Evolutionary conservation across 495 filamentous ascomycete genomes (phyloP).

Genomic region (Penicillium manginii): DNA sequence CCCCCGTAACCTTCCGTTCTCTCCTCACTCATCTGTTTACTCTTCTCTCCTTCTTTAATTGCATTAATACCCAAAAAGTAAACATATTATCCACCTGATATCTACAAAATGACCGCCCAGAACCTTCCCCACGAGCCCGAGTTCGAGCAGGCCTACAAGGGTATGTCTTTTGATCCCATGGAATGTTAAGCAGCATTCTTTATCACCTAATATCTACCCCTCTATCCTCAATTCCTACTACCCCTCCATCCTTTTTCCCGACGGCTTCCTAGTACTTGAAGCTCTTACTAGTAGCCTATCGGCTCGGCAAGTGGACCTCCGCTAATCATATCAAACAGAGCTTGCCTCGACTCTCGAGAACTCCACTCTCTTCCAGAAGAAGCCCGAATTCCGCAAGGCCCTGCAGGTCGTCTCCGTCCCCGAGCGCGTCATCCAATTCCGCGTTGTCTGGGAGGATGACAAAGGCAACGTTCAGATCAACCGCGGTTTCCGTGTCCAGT

Average conservation of each 20-base stretch:
- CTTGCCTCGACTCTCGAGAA: conserved; percentile 92
- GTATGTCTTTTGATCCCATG: conserved; percentile 49
- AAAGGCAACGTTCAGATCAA: conserved; percentile 87
- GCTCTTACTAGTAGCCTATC: conserved; percentile 11
- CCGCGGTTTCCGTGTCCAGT: conserved; percentile 96
- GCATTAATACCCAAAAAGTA: conserved; percentile 11
- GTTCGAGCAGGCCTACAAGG: conserved; percentile 98
- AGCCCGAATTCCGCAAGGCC: conserved; percentile 92
- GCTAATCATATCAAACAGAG: conserved; percentile 59
- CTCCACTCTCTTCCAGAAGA: conserved; percentile 88
- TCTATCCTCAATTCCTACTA: not conserved
- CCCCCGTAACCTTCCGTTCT: conserved; percentile 15
- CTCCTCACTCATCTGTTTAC: conserved; percentile 20
- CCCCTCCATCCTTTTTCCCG: conserved; percentile 14
- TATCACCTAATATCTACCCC: not conserved
- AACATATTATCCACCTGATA: conserved; percentile 2
- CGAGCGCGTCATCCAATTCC: conserved; percentile 96
- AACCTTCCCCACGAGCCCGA: conserved; percentile 89
- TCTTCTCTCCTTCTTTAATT: conserved; percentile 16
- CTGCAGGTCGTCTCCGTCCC: conserved; percentile 87
- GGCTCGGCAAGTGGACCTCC: conserved; percentile 31
- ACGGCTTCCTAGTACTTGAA: not conserved
- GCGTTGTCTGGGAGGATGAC: conserved; percentile 96
- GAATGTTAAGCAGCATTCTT: conserved; percentile 55
- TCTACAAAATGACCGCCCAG: conserved; percentile 61